A percentile compares a stretch with the other conserved stretches of the same genome.
Conservation (phyloP, 2,329 filamentous ascomycete genomes). For the Penicillium italicum region DNA sequence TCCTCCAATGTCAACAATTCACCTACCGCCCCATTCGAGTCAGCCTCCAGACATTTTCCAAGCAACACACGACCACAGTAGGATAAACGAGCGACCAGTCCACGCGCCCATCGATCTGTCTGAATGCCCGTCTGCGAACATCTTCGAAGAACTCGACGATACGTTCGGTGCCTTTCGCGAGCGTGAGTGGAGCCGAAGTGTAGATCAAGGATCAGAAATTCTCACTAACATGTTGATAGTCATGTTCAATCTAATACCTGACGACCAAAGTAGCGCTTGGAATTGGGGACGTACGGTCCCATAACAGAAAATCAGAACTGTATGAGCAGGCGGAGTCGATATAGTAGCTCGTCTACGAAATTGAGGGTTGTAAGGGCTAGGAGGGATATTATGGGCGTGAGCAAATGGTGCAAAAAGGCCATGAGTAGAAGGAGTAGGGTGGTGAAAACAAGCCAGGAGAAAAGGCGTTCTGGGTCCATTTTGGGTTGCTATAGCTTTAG, state of each 20-base stretch:
- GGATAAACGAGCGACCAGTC: background rate
- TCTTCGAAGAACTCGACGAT: constrained; percentile 9
- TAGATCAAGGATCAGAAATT: no score
- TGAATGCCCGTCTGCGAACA: constrained; percentile 4
- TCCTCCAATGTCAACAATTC: background rate
- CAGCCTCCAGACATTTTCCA: background rate
- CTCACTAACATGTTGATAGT: background rate
- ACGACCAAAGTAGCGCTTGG: constrained; percentile 9
- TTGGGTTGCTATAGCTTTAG: background rate
- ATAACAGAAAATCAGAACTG: background rate
- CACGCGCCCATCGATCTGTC: background rate
- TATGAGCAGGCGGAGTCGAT: background rate
- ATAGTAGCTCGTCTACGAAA: background rate
- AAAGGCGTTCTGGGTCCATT: background rate
- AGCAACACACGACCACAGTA: background rate
- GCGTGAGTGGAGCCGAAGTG: background rate
- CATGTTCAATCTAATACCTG: constrained; percentile 10
- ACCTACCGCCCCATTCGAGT: background rate
- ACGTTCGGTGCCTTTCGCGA: constrained; percentile 10
- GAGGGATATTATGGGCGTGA: background rate
- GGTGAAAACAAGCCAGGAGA: background rate
- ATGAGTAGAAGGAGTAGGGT: background rate
- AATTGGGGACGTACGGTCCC: constrained; percentile 8
- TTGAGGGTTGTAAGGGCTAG: background rate
- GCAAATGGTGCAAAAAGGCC: background rate